Evolutionary conservation across 140 eudicot species (phyloP).

Genomic region (Stevia rebaudiana): DNA sequence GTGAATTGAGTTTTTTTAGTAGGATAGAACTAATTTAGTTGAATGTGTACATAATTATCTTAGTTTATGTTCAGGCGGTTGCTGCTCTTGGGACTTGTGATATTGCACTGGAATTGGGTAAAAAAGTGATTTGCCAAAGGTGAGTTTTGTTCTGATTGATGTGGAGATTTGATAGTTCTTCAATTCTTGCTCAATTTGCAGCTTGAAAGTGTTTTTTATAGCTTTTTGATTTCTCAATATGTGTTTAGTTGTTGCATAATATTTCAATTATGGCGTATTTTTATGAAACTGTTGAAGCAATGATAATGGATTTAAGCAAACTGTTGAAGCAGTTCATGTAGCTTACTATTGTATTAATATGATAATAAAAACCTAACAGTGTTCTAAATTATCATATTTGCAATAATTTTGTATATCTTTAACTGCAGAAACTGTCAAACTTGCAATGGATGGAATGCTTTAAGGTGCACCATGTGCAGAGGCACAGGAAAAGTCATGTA

Average conservation of each 20-base stretch:
- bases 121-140: constrained; percentile 75
- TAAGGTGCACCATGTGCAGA: constrained; percentile 87
- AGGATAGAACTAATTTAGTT: no score
- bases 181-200: no score
- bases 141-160: constrained; percentile 22
- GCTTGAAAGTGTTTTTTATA: no score
- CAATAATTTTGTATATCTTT: not conserved
- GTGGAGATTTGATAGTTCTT: not conserved
- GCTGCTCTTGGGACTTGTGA: constrained; percentile 88
- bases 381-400: not conserved
- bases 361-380: not conserved
- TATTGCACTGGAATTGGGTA: constrained; percentile 73
- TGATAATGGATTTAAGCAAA: no score
- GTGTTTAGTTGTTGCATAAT: no score
- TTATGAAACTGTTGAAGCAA: no score
- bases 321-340: not conserved
- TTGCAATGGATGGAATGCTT: constrained; percentile 91
- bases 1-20: no score
- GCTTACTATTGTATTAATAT: not conserved
- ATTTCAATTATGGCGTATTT: no score
- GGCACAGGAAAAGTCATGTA: constrained; percentile 89
- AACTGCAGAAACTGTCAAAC: constrained; percentile 64
- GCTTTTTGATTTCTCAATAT: no score
- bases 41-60: no score
- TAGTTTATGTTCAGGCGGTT: constrained; percentile 87